Percentiles rank a stretch among this genome's conserved stretches.
Conservation (phyloP, 192 early-diverging fungal genomes). For the Endogone sp. region DNA sequence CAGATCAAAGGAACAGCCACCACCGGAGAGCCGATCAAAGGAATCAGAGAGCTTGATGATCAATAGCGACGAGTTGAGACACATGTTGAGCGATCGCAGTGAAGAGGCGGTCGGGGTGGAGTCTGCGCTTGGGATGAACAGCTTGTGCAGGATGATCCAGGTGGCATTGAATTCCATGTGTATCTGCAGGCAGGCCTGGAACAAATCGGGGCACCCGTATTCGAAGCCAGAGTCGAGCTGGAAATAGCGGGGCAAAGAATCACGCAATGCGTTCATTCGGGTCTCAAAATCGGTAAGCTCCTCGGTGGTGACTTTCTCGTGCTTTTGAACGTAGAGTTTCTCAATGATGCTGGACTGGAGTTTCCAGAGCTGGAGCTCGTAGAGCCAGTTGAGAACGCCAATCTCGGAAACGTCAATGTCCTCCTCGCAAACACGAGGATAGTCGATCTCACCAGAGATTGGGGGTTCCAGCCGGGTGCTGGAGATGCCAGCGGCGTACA, state of each 20-base stretch:
- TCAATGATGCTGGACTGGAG: slow-evolving; percentile 23
- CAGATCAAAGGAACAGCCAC: slow-evolving; percentile 28
- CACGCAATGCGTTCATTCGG: slow-evolving; percentile 8
- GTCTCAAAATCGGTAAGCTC: slow-evolving; percentile 16
- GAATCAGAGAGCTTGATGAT: slow-evolving; percentile 19
- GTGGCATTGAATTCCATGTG: slow-evolving; percentile 34
- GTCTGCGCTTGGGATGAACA: slow-evolving; percentile 28
- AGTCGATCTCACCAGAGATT: slow-evolving; percentile 11
- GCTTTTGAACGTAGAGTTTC: slow-evolving; percentile 15
- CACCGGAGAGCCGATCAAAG: slow-evolving; percentile 2
- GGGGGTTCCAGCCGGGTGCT: slow-evolving; percentile 12
- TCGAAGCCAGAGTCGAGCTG: slow-evolving; percentile 31
- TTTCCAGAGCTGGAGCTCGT: slow-evolving; percentile 17
- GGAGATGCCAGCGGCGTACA: slow-evolving; percentile 18
- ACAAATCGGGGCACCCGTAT: slow-evolving; percentile 29
- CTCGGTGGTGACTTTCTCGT: slow-evolving; percentile 17
- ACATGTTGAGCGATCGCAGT: slow-evolving; percentile 25
- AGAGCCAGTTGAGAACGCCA: slow-evolving; percentile 11
- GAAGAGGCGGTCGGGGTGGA: slow-evolving; percentile 7
- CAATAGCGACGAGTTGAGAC: slow-evolving; percentile 16
- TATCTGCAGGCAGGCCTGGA: slow-evolving; percentile 22
- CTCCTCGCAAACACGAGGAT: slow-evolving; percentile 25
- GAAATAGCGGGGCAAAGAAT: slow-evolving; percentile 19
- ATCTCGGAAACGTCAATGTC: slow-evolving; percentile 31
- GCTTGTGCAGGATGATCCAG: slow-evolving; percentile 28